Evolutionary conservation across 768 basidiomycete species (phyloP), one percentile per base, ranked within the genome.

Genomic region (Boletus subcaerulescens): DNA sequence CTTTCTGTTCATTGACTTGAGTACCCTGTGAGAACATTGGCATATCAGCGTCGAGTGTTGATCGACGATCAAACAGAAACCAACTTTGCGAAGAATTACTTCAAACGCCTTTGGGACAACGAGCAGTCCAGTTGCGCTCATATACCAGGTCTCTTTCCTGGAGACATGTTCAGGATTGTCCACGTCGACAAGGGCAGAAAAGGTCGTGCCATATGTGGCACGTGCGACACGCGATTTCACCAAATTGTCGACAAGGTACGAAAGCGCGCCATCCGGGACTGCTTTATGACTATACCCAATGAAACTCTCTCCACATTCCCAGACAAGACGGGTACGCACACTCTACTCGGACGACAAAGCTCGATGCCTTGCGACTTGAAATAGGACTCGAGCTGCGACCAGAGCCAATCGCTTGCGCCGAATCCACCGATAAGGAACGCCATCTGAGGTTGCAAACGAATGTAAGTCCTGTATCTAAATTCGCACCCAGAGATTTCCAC

Each of bases 181-280:
- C 22, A 13, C n/a, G 4, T 65, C 32, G 5, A 48, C 55, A 1
- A 3, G 8, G 33, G 3, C 5, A 1, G 29, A 0, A 24, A 32
- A 92, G 78, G 46, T 82, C 78, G 76, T 91, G 8, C 81, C 81
- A 29, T 79, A 82, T 0, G 76, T 77, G 48, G 73, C 62, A 53
- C 74, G 73, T 12, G 80, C 69, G 4, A 80, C 71, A 9, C 81
- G 75, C 6, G 70, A 69, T 7, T 71, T 69, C 15, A 82, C 80
- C n/a, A 74, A 71, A 53, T 76, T 36, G 48, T 82, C 77, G 3
- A 82, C 35, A 41, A 62, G 67, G 49, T 58, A 74, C 13, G 64
- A 71, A 13, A 73, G 59, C 1, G 73, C 77, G 0, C 81, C 81
- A 53, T 81, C 77, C 0, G 81, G 77, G 14, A 82, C 80, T 0